These are phyloP conservation scores for Geranium incanum DNA, from an alignment of 441 rosid genomes.

Conservation along the genomic window DNA sequence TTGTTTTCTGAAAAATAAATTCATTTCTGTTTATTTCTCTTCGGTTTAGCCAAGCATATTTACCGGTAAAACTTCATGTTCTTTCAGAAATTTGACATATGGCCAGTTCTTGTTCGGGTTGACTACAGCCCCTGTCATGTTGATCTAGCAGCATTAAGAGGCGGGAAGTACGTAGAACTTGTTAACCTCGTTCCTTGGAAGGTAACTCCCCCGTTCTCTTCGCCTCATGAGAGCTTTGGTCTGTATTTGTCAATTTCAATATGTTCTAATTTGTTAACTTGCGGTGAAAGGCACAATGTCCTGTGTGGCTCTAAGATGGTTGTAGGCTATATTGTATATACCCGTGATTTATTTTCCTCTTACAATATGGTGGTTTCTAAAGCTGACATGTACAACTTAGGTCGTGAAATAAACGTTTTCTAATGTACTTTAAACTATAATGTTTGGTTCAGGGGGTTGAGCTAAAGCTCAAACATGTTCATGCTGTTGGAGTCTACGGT, in stretches of 20 bases:
- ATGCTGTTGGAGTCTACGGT: constrained; percentile 82
- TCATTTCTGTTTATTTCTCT: background rate
- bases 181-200: constrained; percentile 95
- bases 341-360: no score
- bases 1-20: background rate
- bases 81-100: constrained; percentile 81
- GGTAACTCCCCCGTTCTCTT: constrained; percentile 36
- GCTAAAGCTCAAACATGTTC: constrained; percentile 88
- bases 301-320: no score
- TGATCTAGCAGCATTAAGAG: constrained; percentile 82
- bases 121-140: constrained; percentile 82
- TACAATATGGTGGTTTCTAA: no score
- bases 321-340: no score
- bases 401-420: constrained; percentile 14
- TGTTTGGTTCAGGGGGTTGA: constrained; percentile 73
- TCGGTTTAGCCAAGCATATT: constrained; percentile 19
- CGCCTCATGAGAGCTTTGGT: background rate
- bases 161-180: constrained; percentile 91
- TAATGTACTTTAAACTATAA: constrained; percentile 20
- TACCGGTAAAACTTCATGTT: constrained; percentile 29
- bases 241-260: constrained; percentile 10
- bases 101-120: constrained; percentile 79
- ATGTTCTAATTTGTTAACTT: background rate
- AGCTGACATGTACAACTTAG: background rate
- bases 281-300: no score